Conservation (phyloP, 2,329 filamentous ascomycete species). For the Fragosphaeria purpurea region DNA sequence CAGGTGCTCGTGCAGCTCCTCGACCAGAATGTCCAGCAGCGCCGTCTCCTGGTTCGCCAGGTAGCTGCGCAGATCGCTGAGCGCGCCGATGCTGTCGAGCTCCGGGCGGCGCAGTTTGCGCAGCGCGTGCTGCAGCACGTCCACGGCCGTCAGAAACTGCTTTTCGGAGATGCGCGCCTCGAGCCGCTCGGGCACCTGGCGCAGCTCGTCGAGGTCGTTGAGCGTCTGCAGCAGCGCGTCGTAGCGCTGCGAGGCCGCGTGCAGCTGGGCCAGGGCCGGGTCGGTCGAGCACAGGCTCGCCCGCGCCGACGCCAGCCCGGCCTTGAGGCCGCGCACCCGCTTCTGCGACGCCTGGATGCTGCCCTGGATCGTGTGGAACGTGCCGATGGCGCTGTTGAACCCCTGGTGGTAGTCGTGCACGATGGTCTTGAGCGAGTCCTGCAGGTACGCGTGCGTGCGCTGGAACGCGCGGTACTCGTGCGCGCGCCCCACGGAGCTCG, state of each 20-base stretch:
- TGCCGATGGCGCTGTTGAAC: conserved; percentile 98
- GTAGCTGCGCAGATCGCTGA: conserved; percentile 78
- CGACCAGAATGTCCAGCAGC: conserved; percentile 88
- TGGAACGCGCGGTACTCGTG: conserved; percentile 81
- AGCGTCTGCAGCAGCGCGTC: conserved; percentile 80
- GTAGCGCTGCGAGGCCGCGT: conserved; percentile 78
- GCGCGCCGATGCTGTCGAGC: conserved; percentile 80
- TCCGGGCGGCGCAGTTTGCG: conserved; percentile 77
- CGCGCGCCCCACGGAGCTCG: conserved; percentile 83
- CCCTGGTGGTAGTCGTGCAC: conserved; percentile 98
- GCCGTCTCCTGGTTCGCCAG: conserved; percentile 87
- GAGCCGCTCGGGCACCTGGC: conserved; percentile 80
- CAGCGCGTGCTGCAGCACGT: conserved; percentile 79
- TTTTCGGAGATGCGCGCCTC: conserved; percentile 96
- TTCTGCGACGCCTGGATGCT: conserved; percentile 85
- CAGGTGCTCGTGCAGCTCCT: conserved; percentile 92
- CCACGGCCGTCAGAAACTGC: conserved; percentile 83
- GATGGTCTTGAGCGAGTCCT: conserved; percentile 84
- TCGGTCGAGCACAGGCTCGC: conserved; percentile 73
- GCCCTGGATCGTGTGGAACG: conserved; percentile 95
- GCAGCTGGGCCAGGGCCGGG: conserved; percentile 83
- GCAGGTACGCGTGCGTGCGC: conserved; percentile 75
- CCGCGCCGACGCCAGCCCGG: conserved; percentile 73
- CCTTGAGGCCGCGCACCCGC: conserved; percentile 71
- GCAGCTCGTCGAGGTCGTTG: conserved; percentile 75